Base-by-base conservation (phyloP, 2,329 filamentous ascomycete species). In the Phoma sp. region DNA sequence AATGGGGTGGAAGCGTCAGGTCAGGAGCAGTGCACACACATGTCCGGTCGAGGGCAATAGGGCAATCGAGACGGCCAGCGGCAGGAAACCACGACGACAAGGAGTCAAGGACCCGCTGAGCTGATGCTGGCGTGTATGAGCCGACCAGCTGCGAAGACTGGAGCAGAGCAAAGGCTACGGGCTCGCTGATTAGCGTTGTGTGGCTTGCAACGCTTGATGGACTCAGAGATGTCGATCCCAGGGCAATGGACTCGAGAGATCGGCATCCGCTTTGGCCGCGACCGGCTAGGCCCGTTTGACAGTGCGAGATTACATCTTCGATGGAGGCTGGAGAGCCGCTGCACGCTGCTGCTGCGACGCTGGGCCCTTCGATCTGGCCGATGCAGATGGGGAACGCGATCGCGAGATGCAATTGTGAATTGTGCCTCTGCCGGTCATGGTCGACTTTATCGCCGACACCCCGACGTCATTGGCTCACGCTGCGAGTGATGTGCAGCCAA, bases 211-310 rank as follows among this genome's bases (percentile, higher is more conserved):
- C 49, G 57, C 57, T 62, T 64, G 58, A 62, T 63, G 61, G 43
- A 44, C 55, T 51, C 48, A 43, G 39, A 51, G 38, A 50, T 53
- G 63, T 56, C 63, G 63, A 65, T 65, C 63, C 36, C 39, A 52
- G 38, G 40, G 38, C 49, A 43, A 55, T 40, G 37, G 40, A 46
- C 41, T 50, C 27, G 38, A 53, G 35, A 4, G 63, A 65, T 65
- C 63, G 61, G 47, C 63, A 51, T 55, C 53, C 43, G 50, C 17
- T 47, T 49, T 43, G 36, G 13, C 62, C 55, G 4, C 31, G 32
- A 47, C n/a, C 24, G 50, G 62, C 21, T 61, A 61, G 60, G 21
- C 22, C 35, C 19, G 37, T 24, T 32, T 40, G 58, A 38, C 38
- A 24, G 45, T 15, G 55, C 54, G 45, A 51, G 44, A 49, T 51